phyloP scores from a whole-genome alignment of 1,284 basidiomycete species.

The Ganoderma lucidum region DNA sequence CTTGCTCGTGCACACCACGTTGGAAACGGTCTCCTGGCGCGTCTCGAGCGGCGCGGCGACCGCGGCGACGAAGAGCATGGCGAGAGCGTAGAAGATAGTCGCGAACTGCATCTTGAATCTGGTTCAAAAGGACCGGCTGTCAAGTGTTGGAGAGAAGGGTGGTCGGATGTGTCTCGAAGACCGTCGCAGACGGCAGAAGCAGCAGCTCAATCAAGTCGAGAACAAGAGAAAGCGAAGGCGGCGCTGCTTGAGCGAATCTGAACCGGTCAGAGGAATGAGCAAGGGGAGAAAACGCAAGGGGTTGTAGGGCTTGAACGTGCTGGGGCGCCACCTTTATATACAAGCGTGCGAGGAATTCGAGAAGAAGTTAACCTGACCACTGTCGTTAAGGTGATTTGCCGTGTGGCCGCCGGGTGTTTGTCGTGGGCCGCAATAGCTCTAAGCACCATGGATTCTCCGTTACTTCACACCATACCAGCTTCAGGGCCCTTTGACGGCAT shows the following conservation, averaged over 20 bases:
- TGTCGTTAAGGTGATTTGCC: slow-evolving; percentile 25
- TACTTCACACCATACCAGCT: not conserved
- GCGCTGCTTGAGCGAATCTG: slow-evolving; percentile 32
- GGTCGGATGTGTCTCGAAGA: slow-evolving; percentile 29
- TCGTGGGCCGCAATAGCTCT: not conserved
- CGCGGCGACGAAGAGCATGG: slow-evolving; percentile 29
- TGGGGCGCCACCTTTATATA: slow-evolving; percentile 10
- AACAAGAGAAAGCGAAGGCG: slow-evolving; percentile 20
- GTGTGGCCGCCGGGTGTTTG: slow-evolving; percentile 15
- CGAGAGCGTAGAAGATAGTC: slow-evolving; percentile 32
- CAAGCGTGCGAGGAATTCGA: slow-evolving; percentile 14
- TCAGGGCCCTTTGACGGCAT: not conserved
- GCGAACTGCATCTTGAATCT: slow-evolving; percentile 30
- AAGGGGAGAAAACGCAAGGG: slow-evolving; percentile 4
- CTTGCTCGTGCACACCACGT: slow-evolving; percentile 36
- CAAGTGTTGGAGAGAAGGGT: slow-evolving; percentile 6
- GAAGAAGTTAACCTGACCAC: slow-evolving; percentile 19
- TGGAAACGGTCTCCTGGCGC: slow-evolving; percentile 37
- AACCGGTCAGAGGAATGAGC: slow-evolving; percentile 33
- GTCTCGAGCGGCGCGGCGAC: slow-evolving; percentile 36
- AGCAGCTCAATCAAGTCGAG: slow-evolving; percentile 25
- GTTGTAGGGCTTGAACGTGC: not conserved
- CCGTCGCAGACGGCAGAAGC: slow-evolving; percentile 34
- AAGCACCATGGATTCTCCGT: not conserved
- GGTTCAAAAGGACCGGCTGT: not conserved